A percentile compares a stretch with the other conserved stretches of the same genome.
phyloP scores from a whole-genome alignment of 2,329 filamentous ascomycete genomes.

The Clonostachys rhizophaga region DNA sequence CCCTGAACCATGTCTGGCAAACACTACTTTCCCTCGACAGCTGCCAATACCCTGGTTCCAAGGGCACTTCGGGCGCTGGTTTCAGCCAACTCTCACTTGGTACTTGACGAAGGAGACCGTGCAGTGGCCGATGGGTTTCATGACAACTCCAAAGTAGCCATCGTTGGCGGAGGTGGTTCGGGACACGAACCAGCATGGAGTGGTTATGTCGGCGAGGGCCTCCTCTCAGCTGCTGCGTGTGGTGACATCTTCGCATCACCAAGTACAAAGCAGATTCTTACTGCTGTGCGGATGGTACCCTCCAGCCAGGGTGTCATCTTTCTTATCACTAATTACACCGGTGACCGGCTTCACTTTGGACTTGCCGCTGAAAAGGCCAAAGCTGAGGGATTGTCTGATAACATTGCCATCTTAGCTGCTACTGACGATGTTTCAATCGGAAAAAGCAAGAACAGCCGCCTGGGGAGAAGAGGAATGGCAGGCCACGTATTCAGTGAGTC shows the following conservation, averaged over 20 bases:
- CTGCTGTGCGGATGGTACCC: slow-evolving; percentile 58
- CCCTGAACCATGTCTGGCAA: slow-evolving; percentile 6
- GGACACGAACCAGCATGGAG: slow-evolving; percentile 72
- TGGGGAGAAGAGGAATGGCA: slow-evolving; percentile 68
- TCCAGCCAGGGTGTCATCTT: slow-evolving; percentile 60
- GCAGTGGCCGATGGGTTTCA: slow-evolving; percentile 30
- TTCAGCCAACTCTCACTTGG: slow-evolving; percentile 20
- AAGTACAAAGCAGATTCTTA: slow-evolving; percentile 64
- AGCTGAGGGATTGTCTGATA: slow-evolving; percentile 39
- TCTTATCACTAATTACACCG: slow-evolving; percentile 73
- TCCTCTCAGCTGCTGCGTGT: slow-evolving; percentile 65
- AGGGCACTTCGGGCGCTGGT: slow-evolving; percentile 12
- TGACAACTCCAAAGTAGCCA: slow-evolving; percentile 9
- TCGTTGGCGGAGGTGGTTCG: slow-evolving; percentile 58
- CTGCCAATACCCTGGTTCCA: slow-evolving; percentile 15
- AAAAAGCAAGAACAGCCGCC: slow-evolving; percentile 59
- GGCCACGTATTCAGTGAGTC: slow-evolving; percentile 48
- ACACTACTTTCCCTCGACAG: slow-evolving; percentile 9
- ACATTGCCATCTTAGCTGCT: slow-evolving; percentile 67
- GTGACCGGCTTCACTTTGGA: slow-evolving; percentile 68
- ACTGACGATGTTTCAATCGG: slow-evolving; percentile 73
- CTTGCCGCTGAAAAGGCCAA: slow-evolving; percentile 71
- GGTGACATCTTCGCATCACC: slow-evolving; percentile 75
- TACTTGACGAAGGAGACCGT: slow-evolving; percentile 33
- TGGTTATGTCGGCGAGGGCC: slow-evolving; percentile 64